These are phyloP conservation scores for Debaryomyces tyrocola DNA, from an alignment of 805 yeast species.

Conservation along the genomic window DNA sequence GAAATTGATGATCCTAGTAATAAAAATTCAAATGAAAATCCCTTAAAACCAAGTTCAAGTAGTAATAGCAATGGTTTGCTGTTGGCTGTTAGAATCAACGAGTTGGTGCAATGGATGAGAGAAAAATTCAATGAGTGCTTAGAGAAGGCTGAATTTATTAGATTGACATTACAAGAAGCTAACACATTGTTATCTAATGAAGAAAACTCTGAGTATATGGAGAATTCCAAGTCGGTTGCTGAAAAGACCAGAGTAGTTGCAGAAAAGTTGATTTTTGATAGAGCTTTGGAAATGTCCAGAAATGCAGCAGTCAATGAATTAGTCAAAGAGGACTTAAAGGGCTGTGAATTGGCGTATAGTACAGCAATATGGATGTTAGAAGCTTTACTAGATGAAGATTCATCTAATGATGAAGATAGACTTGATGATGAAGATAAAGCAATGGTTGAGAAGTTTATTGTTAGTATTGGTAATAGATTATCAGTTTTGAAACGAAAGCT, in stretches of 20 bases:
- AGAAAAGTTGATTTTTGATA: conserved; percentile 84
- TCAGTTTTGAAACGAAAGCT: conserved; percentile 64
- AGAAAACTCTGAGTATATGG: background rate
- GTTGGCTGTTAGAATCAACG: conserved; percentile 48
- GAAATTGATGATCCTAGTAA: conserved; percentile 14
- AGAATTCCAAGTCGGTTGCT: conserved; percentile 1
- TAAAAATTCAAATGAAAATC: background rate
- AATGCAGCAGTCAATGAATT: conserved; percentile 89
- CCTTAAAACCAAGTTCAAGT: background rate
- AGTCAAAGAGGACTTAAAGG: conserved; percentile 65
- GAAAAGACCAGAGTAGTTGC: conserved; percentile 48
- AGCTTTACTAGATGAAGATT: conserved; percentile 63
- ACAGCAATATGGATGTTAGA: conserved; percentile 96
- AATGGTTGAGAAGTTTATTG: conserved; percentile 78
- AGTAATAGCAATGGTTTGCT: conserved; percentile 13
- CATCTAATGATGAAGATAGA: conserved; percentile 30
- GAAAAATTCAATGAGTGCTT: conserved; percentile 85
- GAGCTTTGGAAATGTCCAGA: conserved; percentile 91
- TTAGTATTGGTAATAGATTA: conserved; percentile 78
- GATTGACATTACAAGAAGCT: conserved; percentile 54
- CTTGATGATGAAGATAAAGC: conserved; percentile 72
- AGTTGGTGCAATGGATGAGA: conserved; percentile 87
- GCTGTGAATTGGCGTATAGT: conserved; percentile 86
- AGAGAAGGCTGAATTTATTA: conserved; percentile 82
- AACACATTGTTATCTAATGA: conserved; percentile 30